phyloP scores from a whole-genome alignment of 164 flowering plant genomes.

The Cinnamomum chago region DNA sequence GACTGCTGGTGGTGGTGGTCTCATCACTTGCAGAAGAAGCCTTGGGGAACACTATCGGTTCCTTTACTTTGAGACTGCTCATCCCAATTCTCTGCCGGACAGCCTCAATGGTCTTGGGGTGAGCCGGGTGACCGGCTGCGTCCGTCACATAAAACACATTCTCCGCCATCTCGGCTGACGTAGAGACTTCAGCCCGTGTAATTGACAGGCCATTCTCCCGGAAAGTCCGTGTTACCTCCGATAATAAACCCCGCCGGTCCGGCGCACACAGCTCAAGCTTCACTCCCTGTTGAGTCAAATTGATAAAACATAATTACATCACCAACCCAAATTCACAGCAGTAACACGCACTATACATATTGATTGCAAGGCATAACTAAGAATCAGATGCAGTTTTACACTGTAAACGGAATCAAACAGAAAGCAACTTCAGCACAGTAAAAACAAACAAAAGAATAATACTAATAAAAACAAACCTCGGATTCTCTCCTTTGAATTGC shows the following conservation, averaged over 20 bases:
- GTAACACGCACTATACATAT: too few species aligned
- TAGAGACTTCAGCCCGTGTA: constrained; percentile 84
- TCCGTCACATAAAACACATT: constrained; percentile 80
- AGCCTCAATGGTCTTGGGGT: constrained; percentile 52
- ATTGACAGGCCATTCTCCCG: constrained; percentile 89
- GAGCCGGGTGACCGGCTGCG: constrained; percentile 52
- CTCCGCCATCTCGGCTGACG: constrained; percentile 41
- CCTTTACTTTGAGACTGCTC: constrained; percentile 64
- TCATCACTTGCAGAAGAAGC: constrained; percentile 24
- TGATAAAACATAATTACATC: not conserved
- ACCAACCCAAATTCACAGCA: not conserved
- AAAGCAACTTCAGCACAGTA: not conserved
- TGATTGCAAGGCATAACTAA: not conserved
- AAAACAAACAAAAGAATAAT: not conserved
- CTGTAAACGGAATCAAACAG: not conserved
- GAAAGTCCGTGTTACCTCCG: constrained; percentile 84
- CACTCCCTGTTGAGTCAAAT: constrained; percentile 21
- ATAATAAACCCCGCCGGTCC: constrained; percentile 64
- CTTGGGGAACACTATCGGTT: constrained; percentile 32
- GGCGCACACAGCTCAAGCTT: constrained; percentile 23
- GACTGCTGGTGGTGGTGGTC: constrained; percentile 51
- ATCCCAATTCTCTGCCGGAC: constrained; percentile 62
- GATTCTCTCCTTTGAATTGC: constrained; percentile 74
- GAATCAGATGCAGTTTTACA: not conserved
- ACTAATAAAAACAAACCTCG: constrained; percentile 37